Evolutionary conservation across 768 basidiomycete genomes (phyloP), one percentile per base, ranked within the genome.

Genomic region (Lactifluus subvellereus): DNA sequence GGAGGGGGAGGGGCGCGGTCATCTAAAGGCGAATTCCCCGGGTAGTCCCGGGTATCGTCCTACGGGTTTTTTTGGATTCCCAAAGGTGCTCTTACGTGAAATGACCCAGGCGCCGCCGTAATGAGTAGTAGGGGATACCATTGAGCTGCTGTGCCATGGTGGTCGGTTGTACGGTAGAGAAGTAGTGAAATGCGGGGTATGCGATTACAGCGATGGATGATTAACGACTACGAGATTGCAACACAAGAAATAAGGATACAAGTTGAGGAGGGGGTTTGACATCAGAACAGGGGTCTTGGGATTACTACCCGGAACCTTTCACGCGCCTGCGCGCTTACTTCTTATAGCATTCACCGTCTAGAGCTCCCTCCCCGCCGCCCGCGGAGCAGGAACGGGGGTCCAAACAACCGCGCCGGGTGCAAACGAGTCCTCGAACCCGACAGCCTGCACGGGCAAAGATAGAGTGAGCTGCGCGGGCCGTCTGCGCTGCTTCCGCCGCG

Each of bases 341-440:
- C 27, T 27, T 27, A 22, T 22, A 27, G 27, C 27, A 27, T 2
- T 27, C 27, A 27, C 33, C 6, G 8, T 38, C 8, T 8, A 37
- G 35, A 27, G 42, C 4, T 9, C 33, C 37, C n/a, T 16, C 16
- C 20, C 22, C 10, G 6, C 6, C 38, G 42, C 49, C 33, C 5
- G 45, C 38, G 8, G 20, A 5, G 48, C 27, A 10, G 37, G 47
- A 49, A 48, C 38, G 13, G 48, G 49, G 3, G 37, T 18, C 50
- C 33, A 37, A 11, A 52, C 18, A 33, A 43, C 9, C 30, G 33
- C 48, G 18, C 2, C 30, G 20, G 62, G 62, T 32, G 30, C 1
- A 37, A 64, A 64, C 4, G 62, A 64, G 43, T 64, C 62, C 47
- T 64, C 58, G 9, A 64, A 64, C 20, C 62, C 62, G 9, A 50